These are phyloP conservation scores for Lactarius vividus DNA, from an alignment of 768 basidiomycete genomes.

Conservation along the genomic window DNA sequence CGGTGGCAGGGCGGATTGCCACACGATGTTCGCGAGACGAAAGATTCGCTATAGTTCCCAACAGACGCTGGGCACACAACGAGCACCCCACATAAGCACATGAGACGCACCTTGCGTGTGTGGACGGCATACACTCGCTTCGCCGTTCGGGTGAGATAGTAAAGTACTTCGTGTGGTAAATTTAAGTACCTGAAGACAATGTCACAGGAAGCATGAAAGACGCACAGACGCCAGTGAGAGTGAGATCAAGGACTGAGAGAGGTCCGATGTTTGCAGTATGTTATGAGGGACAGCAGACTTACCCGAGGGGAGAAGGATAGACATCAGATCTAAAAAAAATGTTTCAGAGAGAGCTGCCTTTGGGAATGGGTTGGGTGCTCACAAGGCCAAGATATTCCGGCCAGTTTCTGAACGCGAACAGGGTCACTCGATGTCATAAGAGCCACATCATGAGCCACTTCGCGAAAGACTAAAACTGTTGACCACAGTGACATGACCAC, in stretches of 20 bases:
- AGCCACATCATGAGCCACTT: too few species aligned
- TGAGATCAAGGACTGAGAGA: not conserved
- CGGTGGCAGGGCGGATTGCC: slow-evolving; percentile 16
- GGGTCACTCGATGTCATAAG: too few species aligned
- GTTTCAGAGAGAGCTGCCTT: not conserved
- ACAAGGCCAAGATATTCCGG: too few species aligned
- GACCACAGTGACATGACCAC: not conserved
- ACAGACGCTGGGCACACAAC: not conserved
- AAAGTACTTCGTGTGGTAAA: not conserved
- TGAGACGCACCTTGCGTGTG: not conserved
- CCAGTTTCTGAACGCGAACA: too few species aligned
- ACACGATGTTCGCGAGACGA: slow-evolving; percentile 7
- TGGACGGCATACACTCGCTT: not conserved
- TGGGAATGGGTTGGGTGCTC: not conserved
- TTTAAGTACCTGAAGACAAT: not conserved
- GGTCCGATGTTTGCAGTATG: not conserved
- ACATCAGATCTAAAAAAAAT: not conserved
- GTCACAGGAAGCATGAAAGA: not conserved
- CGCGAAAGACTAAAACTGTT: not conserved
- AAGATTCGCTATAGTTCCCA: slow-evolving; percentile 7
- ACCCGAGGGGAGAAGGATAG: not conserved
- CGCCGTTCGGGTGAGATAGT: not conserved
- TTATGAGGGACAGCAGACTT: not conserved
- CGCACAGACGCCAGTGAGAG: not conserved
- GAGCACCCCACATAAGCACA: not conserved